A percentile compares a stretch with the other conserved stretches of the same genome.
Conservation (phyloP, 129 eudicot species). For the Artemisia annua region DNA sequence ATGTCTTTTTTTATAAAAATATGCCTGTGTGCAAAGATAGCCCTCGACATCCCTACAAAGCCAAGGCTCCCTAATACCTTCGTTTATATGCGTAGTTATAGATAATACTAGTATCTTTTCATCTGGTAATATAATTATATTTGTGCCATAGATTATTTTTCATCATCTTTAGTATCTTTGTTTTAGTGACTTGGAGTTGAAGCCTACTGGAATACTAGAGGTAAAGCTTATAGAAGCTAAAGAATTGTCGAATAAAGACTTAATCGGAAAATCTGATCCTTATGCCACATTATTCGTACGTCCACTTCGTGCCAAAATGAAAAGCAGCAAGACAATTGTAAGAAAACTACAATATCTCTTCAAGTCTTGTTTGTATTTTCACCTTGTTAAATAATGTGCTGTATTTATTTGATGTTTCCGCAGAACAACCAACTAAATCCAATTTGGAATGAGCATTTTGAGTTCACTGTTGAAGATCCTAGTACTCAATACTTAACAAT, state of each 20-base stretch:
- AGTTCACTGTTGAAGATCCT: conserved; percentile 80
- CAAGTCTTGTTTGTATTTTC: not conserved
- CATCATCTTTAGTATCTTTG: conserved; percentile 3
- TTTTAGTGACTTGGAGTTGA: conserved; percentile 72
- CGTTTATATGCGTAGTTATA: too few relatives aligned
- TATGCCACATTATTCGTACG: conserved; percentile 68
- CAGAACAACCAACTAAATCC: conserved; percentile 87
- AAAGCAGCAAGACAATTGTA: conserved; percentile 80
- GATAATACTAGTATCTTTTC: too few relatives aligned
- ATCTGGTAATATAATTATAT: not conserved
- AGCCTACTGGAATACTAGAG: conserved; percentile 76
- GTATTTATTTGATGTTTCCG: not conserved
- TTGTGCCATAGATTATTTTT: not conserved
- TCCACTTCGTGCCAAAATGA: conserved; percentile 65
- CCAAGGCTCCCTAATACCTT: too few relatives aligned
- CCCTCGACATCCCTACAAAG: too few relatives aligned
- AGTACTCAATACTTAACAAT: conserved; percentile 74
- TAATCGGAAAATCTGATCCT: conserved; percentile 95
- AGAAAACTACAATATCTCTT: conserved; percentile 15
- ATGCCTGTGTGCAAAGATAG: too few relatives aligned
- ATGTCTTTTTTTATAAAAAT: too few relatives aligned
- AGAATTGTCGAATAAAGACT: conserved; percentile 78
- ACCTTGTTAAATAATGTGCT: not conserved
- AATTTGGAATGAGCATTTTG: conserved; percentile 97
- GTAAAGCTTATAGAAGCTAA: conserved; percentile 93